Evolutionary conservation across 73 alveolate species (phyloP), one percentile per base, ranked within the genome.

Genomic region (Tetrahymena malaccensis): DNA sequence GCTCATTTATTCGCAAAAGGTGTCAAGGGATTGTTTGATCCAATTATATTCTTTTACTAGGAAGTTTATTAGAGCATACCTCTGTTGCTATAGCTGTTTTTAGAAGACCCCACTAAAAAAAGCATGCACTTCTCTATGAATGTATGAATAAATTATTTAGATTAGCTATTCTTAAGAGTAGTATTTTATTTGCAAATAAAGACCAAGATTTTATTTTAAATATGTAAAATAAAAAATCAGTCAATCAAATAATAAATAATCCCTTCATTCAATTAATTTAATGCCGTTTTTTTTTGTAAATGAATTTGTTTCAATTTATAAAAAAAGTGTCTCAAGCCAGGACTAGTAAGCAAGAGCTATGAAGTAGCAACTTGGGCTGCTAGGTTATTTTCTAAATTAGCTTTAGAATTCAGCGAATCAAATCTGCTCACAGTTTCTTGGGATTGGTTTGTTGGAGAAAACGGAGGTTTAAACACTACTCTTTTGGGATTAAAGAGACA

Each of bases 1-100:
- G 99, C 99, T 50, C 99, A 99, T 95, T 97, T 98, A 34, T 94
- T 98, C 70, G 99, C 99, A 1, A 99, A 99, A 98, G 99, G 99
- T 34, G 97, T 99, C 40, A 98, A 99, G 94, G 99, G 99, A 34
- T 96, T 97, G 83, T 99, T 97, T 95, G 99, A 97, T 50, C 99
- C 99, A 93, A 97, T 99, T 0, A 85, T 96, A n/a, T 94, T 93
- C 37, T 99, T 95, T 93, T 95, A 95, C 56, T 93, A 83, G 35
- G 97, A 95, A 55, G 85, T 43, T 0, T 89, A 95, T 89, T 50
- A 85, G 43, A 89, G 89, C 37, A 89, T 56, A 34, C 93, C 70
- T 38, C 43, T 85, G 27, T 50, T 95, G 43, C 70, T 43, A 0
- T 55, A 95, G 38, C 93, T 95, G 35, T 95, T 95, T 56, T 11